Evolutionary conservation across 192 early-diverging fungal species (phyloP).

Genomic region (Coemansia sp.): DNA sequence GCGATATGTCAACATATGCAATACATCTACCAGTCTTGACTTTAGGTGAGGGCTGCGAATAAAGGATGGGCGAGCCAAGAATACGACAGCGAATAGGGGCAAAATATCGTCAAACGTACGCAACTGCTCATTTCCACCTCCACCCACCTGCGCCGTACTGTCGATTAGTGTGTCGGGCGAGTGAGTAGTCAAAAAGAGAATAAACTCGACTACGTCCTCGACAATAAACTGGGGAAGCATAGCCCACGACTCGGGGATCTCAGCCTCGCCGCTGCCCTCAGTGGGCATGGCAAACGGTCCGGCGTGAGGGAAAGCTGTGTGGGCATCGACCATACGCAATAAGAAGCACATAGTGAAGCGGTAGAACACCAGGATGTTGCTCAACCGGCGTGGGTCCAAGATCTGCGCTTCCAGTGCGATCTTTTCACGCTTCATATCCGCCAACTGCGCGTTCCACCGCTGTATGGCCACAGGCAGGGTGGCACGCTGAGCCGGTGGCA

Average conservation of each 20-base stretch:
- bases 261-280: slow-evolving; percentile 10
- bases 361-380: slow-evolving; percentile 75
- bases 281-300: slow-evolving; percentile 40
- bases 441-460: slow-evolving; percentile 68
- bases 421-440: slow-evolving; percentile 67
- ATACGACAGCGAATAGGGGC: slow-evolving; percentile 73
- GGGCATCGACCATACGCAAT: slow-evolving; percentile 71
- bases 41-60: slow-evolving; percentile 96
- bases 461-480: slow-evolving; percentile 55
- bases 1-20: slow-evolving; percentile 50
- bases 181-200: slow-evolving; percentile 39
- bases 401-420: slow-evolving; percentile 78
- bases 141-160: slow-evolving; percentile 39
- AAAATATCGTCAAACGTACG: slow-evolving; percentile 54
- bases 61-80: slow-evolving; percentile 76
- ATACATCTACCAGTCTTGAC: slow-evolving; percentile 89
- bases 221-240: slow-evolving; percentile 92
- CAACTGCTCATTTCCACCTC: slow-evolving; percentile 20
- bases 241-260: slow-evolving; percentile 49
- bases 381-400: slow-evolving; percentile 72
- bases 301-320: slow-evolving; percentile 31
- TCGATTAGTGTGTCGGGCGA: slow-evolving; percentile 42
- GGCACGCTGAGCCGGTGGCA: slow-evolving; percentile 29
- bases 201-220: slow-evolving; percentile 75
- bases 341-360: slow-evolving; percentile 90